These are phyloP conservation scores for Rhizopogon vinicolor DNA, from an alignment of 768 basidiomycete genomes.

Conservation along the genomic window DNA sequence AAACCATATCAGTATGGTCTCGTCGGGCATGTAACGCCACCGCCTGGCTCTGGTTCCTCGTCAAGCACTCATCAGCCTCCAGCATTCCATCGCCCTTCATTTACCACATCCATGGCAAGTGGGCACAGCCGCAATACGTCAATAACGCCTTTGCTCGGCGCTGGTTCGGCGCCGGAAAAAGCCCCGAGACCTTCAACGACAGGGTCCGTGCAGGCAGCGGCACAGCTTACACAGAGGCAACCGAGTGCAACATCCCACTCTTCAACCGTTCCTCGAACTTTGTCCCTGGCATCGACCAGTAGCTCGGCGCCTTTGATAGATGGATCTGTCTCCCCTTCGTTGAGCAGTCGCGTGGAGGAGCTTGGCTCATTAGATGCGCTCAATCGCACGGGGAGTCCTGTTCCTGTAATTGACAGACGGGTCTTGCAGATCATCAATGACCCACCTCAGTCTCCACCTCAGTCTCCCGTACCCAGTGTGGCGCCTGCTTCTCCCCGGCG, in stretches of 20 bases:
- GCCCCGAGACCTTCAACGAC: conserved; percentile 30
- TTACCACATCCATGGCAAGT: conserved; percentile 6
- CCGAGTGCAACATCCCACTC: conserved; percentile 1
- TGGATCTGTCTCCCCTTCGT: background rate
- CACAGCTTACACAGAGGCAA: conserved; percentile 13
- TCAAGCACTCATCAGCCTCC: conserved; percentile 29
- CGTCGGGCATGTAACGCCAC: conserved; percentile 40
- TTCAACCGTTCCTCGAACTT: conserved; percentile 11
- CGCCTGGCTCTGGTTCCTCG: conserved; percentile 16
- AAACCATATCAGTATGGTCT: conserved; percentile 62
- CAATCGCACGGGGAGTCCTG: conserved; percentile 17
- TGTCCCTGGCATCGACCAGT: conserved; percentile 15
- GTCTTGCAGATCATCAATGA: conserved; percentile 25
- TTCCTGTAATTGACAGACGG: conserved; percentile 16
- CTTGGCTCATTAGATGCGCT: conserved; percentile 11
- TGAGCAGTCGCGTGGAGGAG: conserved; percentile 13
- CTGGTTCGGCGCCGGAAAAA: conserved; percentile 2
- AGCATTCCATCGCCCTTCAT: background rate
- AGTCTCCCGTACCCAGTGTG: conserved; percentile 12
- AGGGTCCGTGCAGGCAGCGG: conserved; percentile 32
- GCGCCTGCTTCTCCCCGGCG: background rate
- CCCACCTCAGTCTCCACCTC: conserved; percentile 15
- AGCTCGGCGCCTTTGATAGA: background rate
- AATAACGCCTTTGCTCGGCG: conserved; percentile 17
- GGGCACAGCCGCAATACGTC: conserved; percentile 21